phyloP scores from a whole-genome alignment of 352 stramenopile species.

The Stephanocyclus meneghinianus region DNA sequence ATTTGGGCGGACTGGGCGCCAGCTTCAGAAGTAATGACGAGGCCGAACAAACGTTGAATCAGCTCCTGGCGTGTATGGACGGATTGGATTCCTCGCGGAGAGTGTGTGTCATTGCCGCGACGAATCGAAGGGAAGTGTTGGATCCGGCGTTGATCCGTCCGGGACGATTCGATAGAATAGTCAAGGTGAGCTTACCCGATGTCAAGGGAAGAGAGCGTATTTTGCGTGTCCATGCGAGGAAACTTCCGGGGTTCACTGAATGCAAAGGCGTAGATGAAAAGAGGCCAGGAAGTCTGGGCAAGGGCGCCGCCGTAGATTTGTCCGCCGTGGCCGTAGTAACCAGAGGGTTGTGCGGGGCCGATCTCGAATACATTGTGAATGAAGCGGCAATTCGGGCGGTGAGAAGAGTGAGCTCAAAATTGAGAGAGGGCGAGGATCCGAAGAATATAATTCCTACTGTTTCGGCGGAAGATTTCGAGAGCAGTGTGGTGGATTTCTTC shows the following conservation, averaged over 20 bases:
- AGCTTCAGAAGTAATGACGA: constrained; percentile 84
- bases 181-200: constrained; percentile 93
- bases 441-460: constrained; percentile 60
- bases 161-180: constrained; percentile 94
- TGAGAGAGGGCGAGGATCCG: constrained; percentile 48
- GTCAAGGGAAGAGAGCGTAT: constrained; percentile 89
- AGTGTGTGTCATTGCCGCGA: constrained; percentile 93
- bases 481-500: constrained; percentile 72
- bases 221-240: constrained; percentile 91
- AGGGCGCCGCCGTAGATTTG: constrained; percentile 68
- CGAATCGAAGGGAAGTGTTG: constrained; percentile 93
- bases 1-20: constrained; percentile 72
- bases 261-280: too few species aligned
- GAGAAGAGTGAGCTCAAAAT: constrained; percentile 64
- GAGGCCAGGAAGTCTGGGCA: too few species aligned
- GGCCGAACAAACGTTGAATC: constrained; percentile 86
- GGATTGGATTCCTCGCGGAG: constrained; percentile 83
- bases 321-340: constrained; percentile 82
- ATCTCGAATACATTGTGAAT: constrained; percentile 87
- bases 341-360: constrained; percentile 85
- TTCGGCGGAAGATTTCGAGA: constrained; percentile 77
- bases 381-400: constrained; percentile 85
- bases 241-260: constrained; percentile 83
- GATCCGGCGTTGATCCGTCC: constrained; percentile 93
- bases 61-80: constrained; percentile 86